phyloP scores from a whole-genome alignment of 495 filamentous ascomycete species.

The Xylaria bambusicola region DNA sequence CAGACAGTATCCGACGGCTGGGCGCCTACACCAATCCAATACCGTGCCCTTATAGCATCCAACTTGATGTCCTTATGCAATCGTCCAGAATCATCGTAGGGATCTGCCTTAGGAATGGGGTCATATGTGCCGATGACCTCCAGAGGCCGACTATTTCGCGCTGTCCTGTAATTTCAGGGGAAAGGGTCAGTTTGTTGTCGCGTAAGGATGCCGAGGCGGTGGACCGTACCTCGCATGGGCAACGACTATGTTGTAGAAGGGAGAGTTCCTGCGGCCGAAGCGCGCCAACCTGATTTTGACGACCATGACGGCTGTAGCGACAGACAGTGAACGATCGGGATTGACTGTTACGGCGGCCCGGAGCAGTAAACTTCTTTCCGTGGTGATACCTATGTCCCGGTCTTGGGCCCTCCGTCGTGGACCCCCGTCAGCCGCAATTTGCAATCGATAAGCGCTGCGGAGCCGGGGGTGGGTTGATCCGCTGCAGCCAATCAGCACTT shows the following conservation, averaged over 20 bases:
- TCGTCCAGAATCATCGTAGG: slow-evolving; percentile 65
- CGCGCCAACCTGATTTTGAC: slow-evolving; percentile 89
- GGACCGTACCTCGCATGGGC: slow-evolving; percentile 81
- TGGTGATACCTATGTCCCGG: no score
- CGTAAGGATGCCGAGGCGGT: neutral
- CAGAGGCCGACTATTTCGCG: slow-evolving; percentile 80
- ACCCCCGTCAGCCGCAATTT: no score
- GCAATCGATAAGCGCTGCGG: slow-evolving; percentile 32
- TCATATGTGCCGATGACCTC: slow-evolving; percentile 97
- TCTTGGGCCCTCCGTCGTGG: neutral
- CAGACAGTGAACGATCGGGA: no score
- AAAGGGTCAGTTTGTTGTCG: slow-evolving; percentile 16
- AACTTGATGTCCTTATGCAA: slow-evolving; percentile 87
- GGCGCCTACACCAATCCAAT: slow-evolving; percentile 96
- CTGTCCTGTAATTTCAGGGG: slow-evolving; percentile 54
- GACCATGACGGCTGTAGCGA: slow-evolving; percentile 65
- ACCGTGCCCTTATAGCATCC: slow-evolving; percentile 77
- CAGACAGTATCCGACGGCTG: slow-evolving; percentile 88
- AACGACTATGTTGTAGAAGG: slow-evolving; percentile 97
- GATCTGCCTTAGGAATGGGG: slow-evolving; percentile 74
- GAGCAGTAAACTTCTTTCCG: no score
- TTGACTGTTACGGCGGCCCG: no score
- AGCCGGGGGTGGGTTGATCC: slow-evolving; percentile 34
- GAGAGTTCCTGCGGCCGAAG: slow-evolving; percentile 82
- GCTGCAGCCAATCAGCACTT: slow-evolving; percentile 25